A percentile compares a stretch with the other conserved stretches of the same genome.
These are phyloP conservation scores for Pythium volutum DNA, from an alignment of 352 stramenopile genomes.

Conservation along the genomic window DNA sequence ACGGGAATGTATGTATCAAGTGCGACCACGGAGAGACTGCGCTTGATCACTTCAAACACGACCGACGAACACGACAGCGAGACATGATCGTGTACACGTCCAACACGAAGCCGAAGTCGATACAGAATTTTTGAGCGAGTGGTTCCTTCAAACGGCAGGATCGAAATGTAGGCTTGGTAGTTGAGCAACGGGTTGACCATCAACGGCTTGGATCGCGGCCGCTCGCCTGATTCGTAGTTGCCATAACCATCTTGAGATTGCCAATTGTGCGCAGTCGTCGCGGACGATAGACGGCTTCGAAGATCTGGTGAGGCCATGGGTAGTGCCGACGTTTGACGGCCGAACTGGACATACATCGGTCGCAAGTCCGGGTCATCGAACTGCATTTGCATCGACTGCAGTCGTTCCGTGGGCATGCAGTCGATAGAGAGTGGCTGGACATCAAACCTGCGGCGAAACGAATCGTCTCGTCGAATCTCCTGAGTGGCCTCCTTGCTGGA, in stretches of 20 bases:
- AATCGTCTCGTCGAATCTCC: slow-evolving; percentile 20
- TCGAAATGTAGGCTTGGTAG: slow-evolving; percentile 69
- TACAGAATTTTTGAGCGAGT: slow-evolving; percentile 50
- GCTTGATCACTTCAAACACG: slow-evolving; percentile 89
- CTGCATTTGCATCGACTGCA: slow-evolving; percentile 65
- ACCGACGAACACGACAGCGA: slow-evolving; percentile 70
- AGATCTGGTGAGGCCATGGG: slow-evolving; percentile 42
- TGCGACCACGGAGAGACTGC: slow-evolving; percentile 82
- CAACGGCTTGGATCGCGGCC: slow-evolving; percentile 42
- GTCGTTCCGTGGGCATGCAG: slow-evolving; percentile 43
- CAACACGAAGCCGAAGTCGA: slow-evolving; percentile 59
- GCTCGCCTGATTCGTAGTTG: slow-evolving; percentile 29
- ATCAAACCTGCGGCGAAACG: slow-evolving; percentile 23
- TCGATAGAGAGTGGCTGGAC: slow-evolving; percentile 26
- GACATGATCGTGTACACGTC: slow-evolving; percentile 69
- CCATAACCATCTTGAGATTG: slow-evolving; percentile 26
- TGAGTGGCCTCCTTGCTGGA: slow-evolving; percentile 24
- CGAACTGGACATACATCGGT: slow-evolving; percentile 71
- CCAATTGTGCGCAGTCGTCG: slow-evolving; percentile 48
- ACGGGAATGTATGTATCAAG: slow-evolving; percentile 89
- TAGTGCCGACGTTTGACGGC: slow-evolving; percentile 22
- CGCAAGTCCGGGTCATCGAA: slow-evolving; percentile 60
- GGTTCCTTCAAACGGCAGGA: slow-evolving; percentile 46
- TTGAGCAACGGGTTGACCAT: slow-evolving; percentile 60
- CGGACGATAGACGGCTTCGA: slow-evolving; percentile 67